These are phyloP conservation scores for Lactuca saligna DNA, from an alignment of 129 eudicot species.

Conservation along the genomic window DNA sequence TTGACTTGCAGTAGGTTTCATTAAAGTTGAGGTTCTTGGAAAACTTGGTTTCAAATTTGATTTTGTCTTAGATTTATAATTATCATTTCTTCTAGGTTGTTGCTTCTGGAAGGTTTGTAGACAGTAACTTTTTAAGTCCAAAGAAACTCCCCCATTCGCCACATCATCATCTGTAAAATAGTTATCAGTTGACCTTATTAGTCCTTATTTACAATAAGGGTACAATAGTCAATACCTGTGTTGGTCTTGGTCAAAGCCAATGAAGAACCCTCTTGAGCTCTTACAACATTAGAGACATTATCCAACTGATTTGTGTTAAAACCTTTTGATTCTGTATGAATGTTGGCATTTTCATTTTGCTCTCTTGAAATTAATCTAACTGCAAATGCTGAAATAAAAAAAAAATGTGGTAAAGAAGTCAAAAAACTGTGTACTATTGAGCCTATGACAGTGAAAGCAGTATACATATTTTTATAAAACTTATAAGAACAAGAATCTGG, in stretches of 20 bases:
- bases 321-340: constrained; percentile 44
- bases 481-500: background rate
- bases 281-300: constrained; percentile 34
- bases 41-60: constrained; percentile 48
- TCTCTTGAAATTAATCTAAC: constrained; percentile 43
- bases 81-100: constrained; percentile 32
- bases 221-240: constrained; percentile 42
- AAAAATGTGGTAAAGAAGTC: background rate
- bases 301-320: constrained; percentile 32
- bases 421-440: background rate
- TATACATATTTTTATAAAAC: background rate
- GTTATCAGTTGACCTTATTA: background rate
- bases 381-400: constrained; percentile 62
- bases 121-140: constrained; percentile 26
- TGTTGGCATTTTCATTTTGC: constrained; percentile 43
- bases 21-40: constrained; percentile 80
- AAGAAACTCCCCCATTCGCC: constrained; percentile 34
- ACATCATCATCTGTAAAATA: constrained; percentile 40
- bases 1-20: constrained; percentile 98
- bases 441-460: background rate
- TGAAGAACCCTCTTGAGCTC: constrained; percentile 30
- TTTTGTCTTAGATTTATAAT: constrained; percentile 44
- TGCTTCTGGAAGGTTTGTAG: constrained; percentile 38
- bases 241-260: constrained; percentile 28
- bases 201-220: background rate